phyloP scores from a whole-genome alignment of 441 rosid genomes.

The Erodium moschatum region DNA sequence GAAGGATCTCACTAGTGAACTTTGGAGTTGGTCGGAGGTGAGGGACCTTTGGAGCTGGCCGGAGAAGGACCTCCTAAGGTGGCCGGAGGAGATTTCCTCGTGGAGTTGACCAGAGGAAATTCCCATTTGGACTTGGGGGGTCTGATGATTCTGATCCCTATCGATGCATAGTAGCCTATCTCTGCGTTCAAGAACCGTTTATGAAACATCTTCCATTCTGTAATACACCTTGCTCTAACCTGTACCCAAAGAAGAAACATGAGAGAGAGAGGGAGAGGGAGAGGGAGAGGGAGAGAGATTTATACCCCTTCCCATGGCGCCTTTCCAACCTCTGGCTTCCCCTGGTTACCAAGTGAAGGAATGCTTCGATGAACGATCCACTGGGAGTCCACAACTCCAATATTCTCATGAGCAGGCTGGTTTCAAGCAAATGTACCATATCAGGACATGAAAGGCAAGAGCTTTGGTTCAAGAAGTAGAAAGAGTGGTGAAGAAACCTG shows the following conservation, averaged over 20 bases:
- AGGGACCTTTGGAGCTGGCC: no score
- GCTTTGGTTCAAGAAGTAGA: background rate
- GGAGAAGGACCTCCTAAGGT: no score
- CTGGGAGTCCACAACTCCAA: slow-evolving; percentile 93
- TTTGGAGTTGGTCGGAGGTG: no score
- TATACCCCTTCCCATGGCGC: slow-evolving; percentile 80
- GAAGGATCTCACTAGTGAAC: no score
- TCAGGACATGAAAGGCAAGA: background rate
- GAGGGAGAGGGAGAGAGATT: background rate
- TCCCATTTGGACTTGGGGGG: background rate
- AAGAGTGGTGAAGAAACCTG: slow-evolving; percentile 39
- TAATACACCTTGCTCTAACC: slow-evolving; percentile 62
- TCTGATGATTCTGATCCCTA: background rate
- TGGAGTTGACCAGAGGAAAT: no score
- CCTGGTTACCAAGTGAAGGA: slow-evolving; percentile 89
- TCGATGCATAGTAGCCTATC: slow-evolving; percentile 36
- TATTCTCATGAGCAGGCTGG: slow-evolving; percentile 97
- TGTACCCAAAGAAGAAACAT: background rate
- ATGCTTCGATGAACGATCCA: slow-evolving; percentile 93
- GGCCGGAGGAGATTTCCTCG: no score
- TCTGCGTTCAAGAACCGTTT: slow-evolving; percentile 59
- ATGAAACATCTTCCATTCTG: slow-evolving; percentile 79
- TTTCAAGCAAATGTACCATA: slow-evolving; percentile 14
- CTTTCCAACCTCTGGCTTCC: slow-evolving; percentile 55
- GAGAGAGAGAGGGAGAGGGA: background rate